Conservation (phyloP, 352 stramenopile species). For the Globisporangium rhizosaccharum region DNA sequence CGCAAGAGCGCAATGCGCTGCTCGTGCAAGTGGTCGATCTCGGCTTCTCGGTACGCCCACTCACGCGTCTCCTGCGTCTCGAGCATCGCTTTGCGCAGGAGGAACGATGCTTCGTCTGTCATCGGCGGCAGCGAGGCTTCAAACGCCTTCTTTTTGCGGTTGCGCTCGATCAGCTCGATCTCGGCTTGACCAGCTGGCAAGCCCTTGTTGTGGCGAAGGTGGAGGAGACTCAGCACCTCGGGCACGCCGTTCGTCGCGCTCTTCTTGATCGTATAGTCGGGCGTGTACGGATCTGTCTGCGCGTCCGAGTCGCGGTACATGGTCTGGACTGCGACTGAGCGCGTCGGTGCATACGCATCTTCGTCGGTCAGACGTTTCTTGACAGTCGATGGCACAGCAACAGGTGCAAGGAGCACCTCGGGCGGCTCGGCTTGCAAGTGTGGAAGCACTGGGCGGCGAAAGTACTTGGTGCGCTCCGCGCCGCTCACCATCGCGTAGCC, state of each 20-base stretch:
- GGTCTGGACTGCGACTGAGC: slow-evolving; percentile 86
- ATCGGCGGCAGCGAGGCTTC: slow-evolving; percentile 89
- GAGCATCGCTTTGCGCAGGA: slow-evolving; percentile 89
- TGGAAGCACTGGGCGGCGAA: slow-evolving; percentile 85
- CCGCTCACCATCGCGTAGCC: slow-evolving; percentile 58
- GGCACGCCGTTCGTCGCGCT: slow-evolving; percentile 34
- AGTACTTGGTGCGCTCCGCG: slow-evolving; percentile 83
- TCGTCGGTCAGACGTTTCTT: slow-evolving; percentile 27
- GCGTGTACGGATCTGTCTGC: slow-evolving; percentile 92
- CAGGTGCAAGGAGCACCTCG: slow-evolving; percentile 83
- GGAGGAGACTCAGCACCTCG: slow-evolving; percentile 81
- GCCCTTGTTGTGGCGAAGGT: slow-evolving; percentile 55
- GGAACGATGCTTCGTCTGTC: slow-evolving; percentile 92
- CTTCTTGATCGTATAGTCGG: slow-evolving; percentile 84
- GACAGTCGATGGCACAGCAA: slow-evolving; percentile 16
- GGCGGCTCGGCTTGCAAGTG: slow-evolving; percentile 83
- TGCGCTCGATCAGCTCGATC: slow-evolving; percentile 89
- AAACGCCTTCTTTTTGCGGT: slow-evolving; percentile 80
- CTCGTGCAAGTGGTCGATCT: slow-evolving; percentile 84
- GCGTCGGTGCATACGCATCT: slow-evolving; percentile 34
- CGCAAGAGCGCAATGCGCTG: slow-evolving; percentile 74
- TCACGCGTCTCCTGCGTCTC: slow-evolving; percentile 89
- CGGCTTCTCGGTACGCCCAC: slow-evolving; percentile 83
- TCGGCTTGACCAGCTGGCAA: slow-evolving; percentile 82
- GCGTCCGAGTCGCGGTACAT: slow-evolving; percentile 91